Evolutionary conservation across 225 moss, liverwort and hornwort species (phyloP), one percentile per base, ranked within the genome.

Genomic region (Polytrichum commune): DNA sequence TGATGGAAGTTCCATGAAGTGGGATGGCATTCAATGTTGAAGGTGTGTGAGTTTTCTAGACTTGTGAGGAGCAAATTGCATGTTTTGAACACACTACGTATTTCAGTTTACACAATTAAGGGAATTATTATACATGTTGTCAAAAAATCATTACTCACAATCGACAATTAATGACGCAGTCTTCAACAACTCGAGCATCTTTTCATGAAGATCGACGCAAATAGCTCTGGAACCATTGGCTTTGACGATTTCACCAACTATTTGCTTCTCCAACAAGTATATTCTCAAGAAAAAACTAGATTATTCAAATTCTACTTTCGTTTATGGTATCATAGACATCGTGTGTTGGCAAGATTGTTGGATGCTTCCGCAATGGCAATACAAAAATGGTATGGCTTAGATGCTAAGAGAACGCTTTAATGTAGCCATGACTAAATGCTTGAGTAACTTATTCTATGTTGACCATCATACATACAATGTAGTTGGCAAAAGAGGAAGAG

Each of bases 191-290:
- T 94, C 60, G 82, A 76, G 71, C 89, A 91, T 80, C 79, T 93
- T 2, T 97, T 86, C 46, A 97, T 93, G 96, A 94, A 93, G 80
- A 84, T 97, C 53, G 93, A 94, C 73, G 90, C 81, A 68, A 91
- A 94, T 60, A 76, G 73, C 75, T 80, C 75, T 24, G 88, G 92
- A 60, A 75, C 73, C 25, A 89, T 97, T 64, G 78, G 81, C 22
- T 93, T 93, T 84, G 92, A 92, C 73, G 90, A 94, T 78, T 94
- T 97, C 68, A 92, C 89, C 10, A 92, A 91, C 78, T 97, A 88
- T 28, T 80, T 92, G 29, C 90, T 97, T 68, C 82, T 85, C 19
- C 96, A 97, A 64, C 93, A 93, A 85, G 95, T 85, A 64, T 19
- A 4, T 63, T 8, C 22, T 46, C 46, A 46, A 46, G 4, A 16